phyloP scores from a whole-genome alignment of 495 filamentous ascomycete genomes.

The Parachaetomium inaequale region DNA sequence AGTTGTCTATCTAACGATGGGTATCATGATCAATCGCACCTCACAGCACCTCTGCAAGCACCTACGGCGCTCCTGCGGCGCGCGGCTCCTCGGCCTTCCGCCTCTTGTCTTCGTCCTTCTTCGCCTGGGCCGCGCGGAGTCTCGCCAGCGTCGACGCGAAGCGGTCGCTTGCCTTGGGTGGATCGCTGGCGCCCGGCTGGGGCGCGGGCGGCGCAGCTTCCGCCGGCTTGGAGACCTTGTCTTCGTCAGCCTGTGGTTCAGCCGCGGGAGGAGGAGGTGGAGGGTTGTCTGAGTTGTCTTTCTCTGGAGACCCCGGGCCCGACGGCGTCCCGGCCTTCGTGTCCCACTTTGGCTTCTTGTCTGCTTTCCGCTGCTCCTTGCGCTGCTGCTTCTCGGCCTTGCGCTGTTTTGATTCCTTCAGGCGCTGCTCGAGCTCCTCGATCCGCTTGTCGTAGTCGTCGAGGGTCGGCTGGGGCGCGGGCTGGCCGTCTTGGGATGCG shows the following conservation, averaged over 20 bases:
- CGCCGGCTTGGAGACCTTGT: conserved; percentile 12
- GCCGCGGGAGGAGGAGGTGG: conserved; percentile 20
- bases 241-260: conserved; percentile 34
- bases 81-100: conserved; percentile 12
- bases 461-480: conserved; percentile 9
- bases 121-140: conserved; percentile 40
- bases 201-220: conserved; percentile 10
- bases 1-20: too few relatives aligned
- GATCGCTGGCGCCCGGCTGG: background rate
- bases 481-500: conserved; percentile 1
- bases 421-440: conserved; percentile 39
- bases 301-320: conserved; percentile 3
- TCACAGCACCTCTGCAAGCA: background rate
- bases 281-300: conserved; percentile 6
- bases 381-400: conserved; percentile 36
- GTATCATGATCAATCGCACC: conserved; percentile 4
- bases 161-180: conserved; percentile 20
- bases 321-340: conserved; percentile 20
- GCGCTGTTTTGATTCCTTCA: conserved; percentile 33
- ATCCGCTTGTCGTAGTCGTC: conserved; percentile 38
- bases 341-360: conserved; percentile 27
- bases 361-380: conserved; percentile 30
- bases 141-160: conserved; percentile 41
- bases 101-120: conserved; percentile 31
- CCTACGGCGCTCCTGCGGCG: background rate